A percentile compares a stretch with the other conserved stretches of the same genome.
These are phyloP conservation scores for Eutrema yunnanense DNA, from an alignment of 345 rosid species.

Conservation along the genomic window DNA sequence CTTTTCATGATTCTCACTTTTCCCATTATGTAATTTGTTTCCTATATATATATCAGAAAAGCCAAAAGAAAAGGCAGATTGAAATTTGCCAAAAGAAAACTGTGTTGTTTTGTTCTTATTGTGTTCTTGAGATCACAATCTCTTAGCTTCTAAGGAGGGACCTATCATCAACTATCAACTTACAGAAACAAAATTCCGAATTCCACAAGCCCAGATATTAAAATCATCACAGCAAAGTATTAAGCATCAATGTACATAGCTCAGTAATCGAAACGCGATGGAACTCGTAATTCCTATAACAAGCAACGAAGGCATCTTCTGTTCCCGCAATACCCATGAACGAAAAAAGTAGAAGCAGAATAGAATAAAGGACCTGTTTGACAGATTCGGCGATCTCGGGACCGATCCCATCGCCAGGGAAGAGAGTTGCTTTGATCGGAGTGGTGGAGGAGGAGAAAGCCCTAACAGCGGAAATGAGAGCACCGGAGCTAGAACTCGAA, in stretches of 20 bases:
- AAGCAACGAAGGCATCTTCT: not conserved
- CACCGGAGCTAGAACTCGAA: slow-evolving; percentile 6
- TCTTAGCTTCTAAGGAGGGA: no score
- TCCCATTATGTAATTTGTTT: no score
- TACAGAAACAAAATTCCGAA: not conserved
- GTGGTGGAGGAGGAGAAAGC: slow-evolving; percentile 49
- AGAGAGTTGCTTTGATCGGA: slow-evolving; percentile 84
- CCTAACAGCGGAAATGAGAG: slow-evolving; percentile 27
- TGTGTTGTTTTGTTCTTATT: no score
- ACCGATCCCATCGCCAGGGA: slow-evolving; percentile 98
- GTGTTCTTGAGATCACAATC: no score
- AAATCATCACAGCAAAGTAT: not conserved
- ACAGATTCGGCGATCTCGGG: slow-evolving; percentile 97
- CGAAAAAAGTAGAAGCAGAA: not conserved
- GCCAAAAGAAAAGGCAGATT: no score
- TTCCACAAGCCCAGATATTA: not conserved
- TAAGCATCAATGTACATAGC: not conserved
- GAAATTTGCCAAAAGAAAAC: no score
- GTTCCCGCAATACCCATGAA: not conserved
- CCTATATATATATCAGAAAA: not conserved
- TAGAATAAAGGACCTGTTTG: slow-evolving; percentile 48
- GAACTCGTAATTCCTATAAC: not conserved
- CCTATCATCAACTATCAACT: not conserved
- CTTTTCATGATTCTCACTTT: no score
- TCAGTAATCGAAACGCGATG: not conserved